Conservation (phyloP, 2,329 filamentous ascomycete genomes). For the Fusarium odoratissimum region DNA sequence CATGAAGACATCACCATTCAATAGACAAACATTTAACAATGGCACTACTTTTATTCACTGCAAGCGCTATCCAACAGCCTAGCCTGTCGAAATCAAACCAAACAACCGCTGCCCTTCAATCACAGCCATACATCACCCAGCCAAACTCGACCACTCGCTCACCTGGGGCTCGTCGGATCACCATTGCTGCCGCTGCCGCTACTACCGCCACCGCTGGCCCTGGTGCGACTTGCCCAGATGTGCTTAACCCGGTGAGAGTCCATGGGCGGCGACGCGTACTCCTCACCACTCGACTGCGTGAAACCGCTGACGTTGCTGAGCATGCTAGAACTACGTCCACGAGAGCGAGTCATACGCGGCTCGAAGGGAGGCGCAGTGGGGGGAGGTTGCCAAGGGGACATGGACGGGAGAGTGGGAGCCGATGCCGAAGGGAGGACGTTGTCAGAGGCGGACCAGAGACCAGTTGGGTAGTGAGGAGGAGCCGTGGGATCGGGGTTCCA, state of each 20-base stretch:
- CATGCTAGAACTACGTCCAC: constrained; percentile 74
- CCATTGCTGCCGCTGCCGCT: constrained; percentile 63
- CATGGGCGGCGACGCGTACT: constrained; percentile 48
- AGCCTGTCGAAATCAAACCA: constrained; percentile 24
- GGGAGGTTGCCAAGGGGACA: constrained; percentile 52
- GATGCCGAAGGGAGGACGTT: constrained; percentile 50
- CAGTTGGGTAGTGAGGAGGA: constrained; percentile 49
- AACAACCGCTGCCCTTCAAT: constrained; percentile 23
- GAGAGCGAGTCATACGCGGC: constrained; percentile 54
- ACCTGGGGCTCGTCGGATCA: constrained; percentile 62
- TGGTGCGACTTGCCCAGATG: constrained; percentile 44
- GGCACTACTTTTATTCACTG: constrained; percentile 46
- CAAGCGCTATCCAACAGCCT: constrained; percentile 44
- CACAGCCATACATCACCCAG: neutral
- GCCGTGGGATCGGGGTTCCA: constrained; percentile 53
- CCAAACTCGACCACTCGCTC: constrained; percentile 11
- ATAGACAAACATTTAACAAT: constrained; percentile 35
- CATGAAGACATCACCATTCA: neutral
- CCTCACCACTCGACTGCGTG: constrained; percentile 70
- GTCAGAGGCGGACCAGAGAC: constrained; percentile 53
- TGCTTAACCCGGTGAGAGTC: constrained; percentile 33
- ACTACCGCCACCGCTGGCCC: constrained; percentile 53
- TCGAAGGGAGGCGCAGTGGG: constrained; percentile 53
- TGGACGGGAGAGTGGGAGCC: constrained; percentile 47
- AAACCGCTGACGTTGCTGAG: constrained; percentile 75